Conservation (phyloP, 176 grass and related monocot species). For the Pontederia paniculata region DNA sequence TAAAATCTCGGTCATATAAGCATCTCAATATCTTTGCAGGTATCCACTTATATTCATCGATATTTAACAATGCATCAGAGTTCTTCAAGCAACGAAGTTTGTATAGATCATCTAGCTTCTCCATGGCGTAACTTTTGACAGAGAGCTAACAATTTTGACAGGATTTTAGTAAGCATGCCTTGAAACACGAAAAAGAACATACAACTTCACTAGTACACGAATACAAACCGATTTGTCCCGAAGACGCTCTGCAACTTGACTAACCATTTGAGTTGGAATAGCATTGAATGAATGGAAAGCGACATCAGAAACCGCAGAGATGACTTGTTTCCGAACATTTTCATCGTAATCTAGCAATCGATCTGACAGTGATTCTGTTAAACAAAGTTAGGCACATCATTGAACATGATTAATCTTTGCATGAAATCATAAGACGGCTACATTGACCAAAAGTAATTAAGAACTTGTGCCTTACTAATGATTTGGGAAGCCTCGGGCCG, state of each 20-base stretch:
- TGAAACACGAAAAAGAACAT: conserved; percentile 11
- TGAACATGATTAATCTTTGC: background rate
- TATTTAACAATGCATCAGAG: conserved; percentile 42
- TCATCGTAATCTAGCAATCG: conserved; percentile 95
- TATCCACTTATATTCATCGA: conserved; percentile 96
- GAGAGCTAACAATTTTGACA: conserved; percentile 30
- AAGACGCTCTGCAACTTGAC: conserved; percentile 79
- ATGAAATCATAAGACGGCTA: background rate
- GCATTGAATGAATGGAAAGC: conserved; percentile 53
- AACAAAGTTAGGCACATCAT: conserved; percentile 28
- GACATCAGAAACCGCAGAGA: conserved; percentile 81
- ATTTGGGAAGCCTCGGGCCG: conserved; percentile 73
- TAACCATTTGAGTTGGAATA: conserved; percentile 60
- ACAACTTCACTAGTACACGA: conserved; percentile 21
- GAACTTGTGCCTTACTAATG: conserved; percentile 45
- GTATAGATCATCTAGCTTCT: conserved; percentile 89
- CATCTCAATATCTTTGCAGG: conserved; percentile 97
- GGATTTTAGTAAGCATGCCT: conserved; percentile 21
- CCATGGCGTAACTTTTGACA: conserved; percentile 90
- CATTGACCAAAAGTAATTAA: conserved; percentile 3
- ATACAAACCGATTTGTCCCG: conserved; percentile 93
- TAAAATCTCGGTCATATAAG: conserved; percentile 95
- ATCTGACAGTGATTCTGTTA: conserved; percentile 86
- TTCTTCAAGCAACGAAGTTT: conserved; percentile 55
- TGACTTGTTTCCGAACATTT: conserved; percentile 83